Percentiles rank a stretch among this genome's conserved stretches.
These are phyloP conservation scores for Xylaria multiplex DNA, from an alignment of 2,329 filamentous ascomycete genomes.

Conservation along the genomic window DNA sequence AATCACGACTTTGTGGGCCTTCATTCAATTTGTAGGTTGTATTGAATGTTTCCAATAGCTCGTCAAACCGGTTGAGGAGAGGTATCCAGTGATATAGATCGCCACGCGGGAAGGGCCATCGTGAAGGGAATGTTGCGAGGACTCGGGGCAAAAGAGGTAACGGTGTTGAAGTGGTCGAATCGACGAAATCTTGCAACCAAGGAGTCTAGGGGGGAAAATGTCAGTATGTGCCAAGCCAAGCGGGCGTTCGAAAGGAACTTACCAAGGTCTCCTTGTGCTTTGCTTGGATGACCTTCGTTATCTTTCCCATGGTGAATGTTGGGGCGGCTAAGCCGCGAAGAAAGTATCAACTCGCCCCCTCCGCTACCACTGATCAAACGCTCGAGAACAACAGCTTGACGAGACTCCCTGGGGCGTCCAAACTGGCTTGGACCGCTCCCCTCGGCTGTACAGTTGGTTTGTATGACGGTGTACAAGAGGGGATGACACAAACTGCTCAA, in stretches of 20 bases:
- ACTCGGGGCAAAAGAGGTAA: slow-evolving; percentile 80
- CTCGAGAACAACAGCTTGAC: slow-evolving; percentile 55
- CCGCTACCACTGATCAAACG: slow-evolving; percentile 60
- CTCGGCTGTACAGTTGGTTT: slow-evolving; percentile 30
- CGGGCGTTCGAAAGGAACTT: slow-evolving; percentile 46
- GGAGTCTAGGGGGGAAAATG: slow-evolving; percentile 71
- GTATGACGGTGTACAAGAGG: slow-evolving; percentile 36
- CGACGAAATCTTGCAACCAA: slow-evolving; percentile 84
- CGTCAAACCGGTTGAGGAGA: slow-evolving; percentile 91
- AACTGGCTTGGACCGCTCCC: slow-evolving; percentile 46
- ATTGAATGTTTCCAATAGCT: slow-evolving; percentile 83
- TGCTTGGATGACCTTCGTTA: slow-evolving; percentile 72
- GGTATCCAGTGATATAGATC: slow-evolving; percentile 99
- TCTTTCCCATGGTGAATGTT: slow-evolving; percentile 72
- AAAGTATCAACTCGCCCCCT: slow-evolving; percentile 62
- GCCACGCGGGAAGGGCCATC: slow-evolving; percentile 95
- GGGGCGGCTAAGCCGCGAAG: slow-evolving; percentile 68
- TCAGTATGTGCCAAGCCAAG: slow-evolving; percentile 33
- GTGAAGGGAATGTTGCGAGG: slow-evolving; percentile 81
- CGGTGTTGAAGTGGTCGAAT: slow-evolving; percentile 72
- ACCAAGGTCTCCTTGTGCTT: slow-evolving; percentile 76
- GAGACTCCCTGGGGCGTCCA: slow-evolving; percentile 46
- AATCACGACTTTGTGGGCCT: slow-evolving; percentile 82
- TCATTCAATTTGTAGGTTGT: slow-evolving; percentile 80
- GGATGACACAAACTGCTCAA: slow-evolving; percentile 30